These are phyloP conservation scores for Nigrospora sphaerica DNA, from an alignment of 2,329 filamentous ascomycete genomes.

Conservation along the genomic window DNA sequence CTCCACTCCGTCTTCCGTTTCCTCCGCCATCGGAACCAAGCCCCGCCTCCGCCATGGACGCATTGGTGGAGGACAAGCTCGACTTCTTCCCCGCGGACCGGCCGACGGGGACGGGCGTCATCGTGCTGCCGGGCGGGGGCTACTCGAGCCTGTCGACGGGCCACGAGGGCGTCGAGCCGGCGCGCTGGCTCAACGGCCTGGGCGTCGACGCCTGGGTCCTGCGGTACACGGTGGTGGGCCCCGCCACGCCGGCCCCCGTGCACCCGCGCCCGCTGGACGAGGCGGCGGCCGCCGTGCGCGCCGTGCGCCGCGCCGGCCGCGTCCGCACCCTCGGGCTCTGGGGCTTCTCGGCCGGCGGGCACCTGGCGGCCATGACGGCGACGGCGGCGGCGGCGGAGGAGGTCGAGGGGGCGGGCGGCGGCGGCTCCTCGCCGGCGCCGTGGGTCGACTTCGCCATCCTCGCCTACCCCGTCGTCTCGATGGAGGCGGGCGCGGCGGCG, in stretches of 20 bases:
- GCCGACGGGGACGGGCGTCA: conserved; percentile 6
- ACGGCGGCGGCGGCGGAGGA: conserved; percentile 3
- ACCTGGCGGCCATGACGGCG: conserved; percentile 13
- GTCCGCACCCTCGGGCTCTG: conserved; percentile 14
- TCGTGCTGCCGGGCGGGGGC: conserved; percentile 16
- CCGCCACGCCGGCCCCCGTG: conserved; percentile 6
- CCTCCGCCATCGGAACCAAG: too few species aligned
- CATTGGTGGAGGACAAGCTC: not conserved
- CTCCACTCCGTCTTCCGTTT: too few species aligned
- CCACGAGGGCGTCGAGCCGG: conserved; percentile 10
- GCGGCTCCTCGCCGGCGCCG: not conserved
- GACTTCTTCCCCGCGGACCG: not conserved
- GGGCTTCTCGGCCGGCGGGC: conserved; percentile 16
- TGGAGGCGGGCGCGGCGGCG: conserved; percentile 6
- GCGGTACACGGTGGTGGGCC: conserved; percentile 10
- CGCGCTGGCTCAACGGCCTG: conserved; percentile 13
- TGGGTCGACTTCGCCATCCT: conserved; percentile 16
- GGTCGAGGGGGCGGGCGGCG: not conserved
- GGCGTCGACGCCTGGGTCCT: conserved; percentile 15
- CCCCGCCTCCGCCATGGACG: too few species aligned
- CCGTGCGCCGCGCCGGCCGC: conserved; percentile 7
- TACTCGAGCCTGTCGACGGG: conserved; percentile 12
- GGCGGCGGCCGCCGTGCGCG: conserved; percentile 10
- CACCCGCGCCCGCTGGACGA: conserved; percentile 11
- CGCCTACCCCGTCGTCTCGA: conserved; percentile 16